These are phyloP conservation scores for Trichoderma simmonsii DNA, from an alignment of 2,329 filamentous ascomycete species.

Conservation along the genomic window DNA sequence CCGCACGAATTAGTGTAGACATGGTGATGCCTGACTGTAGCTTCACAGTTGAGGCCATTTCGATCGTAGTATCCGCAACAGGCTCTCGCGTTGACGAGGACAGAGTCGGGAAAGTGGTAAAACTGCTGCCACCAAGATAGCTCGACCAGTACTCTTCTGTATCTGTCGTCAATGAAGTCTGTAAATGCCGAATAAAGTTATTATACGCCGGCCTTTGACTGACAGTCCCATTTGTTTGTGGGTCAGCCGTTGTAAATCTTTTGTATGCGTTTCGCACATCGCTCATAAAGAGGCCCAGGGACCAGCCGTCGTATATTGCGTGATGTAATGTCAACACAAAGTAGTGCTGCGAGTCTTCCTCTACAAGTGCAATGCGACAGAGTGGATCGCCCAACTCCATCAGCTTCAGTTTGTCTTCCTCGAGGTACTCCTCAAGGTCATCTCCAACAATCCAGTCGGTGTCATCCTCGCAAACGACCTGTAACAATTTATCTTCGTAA, in stretches of 20 bases:
- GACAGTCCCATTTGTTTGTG: no score
- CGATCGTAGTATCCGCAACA: neutral
- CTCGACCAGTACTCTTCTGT: neutral
- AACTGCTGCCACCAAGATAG: no score
- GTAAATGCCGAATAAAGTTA: no score
- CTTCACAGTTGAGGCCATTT: neutral
- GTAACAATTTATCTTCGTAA: neutral
- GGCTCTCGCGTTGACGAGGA: neutral
- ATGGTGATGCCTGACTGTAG: neutral
- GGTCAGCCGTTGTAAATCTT: neutral
- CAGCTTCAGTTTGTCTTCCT: neutral
- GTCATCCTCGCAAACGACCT: neutral
- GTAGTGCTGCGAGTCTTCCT: neutral
- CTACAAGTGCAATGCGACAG: neutral
- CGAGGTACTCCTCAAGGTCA: neutral
- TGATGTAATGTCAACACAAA: slow-evolving; percentile 3
- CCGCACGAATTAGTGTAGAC: neutral
- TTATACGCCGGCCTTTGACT: no score
- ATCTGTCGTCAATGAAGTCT: no score
- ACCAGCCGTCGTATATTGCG: neutral
- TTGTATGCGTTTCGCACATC: neutral
- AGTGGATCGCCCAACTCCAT: neutral
- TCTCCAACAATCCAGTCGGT: neutral
- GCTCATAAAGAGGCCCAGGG: neutral
- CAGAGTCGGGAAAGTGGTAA: no score